Percentiles rank a stretch among this genome's conserved stretches.
phyloP scores from a whole-genome alignment of 1,284 basidiomycete species.

The Cerrena zonata region DNA sequence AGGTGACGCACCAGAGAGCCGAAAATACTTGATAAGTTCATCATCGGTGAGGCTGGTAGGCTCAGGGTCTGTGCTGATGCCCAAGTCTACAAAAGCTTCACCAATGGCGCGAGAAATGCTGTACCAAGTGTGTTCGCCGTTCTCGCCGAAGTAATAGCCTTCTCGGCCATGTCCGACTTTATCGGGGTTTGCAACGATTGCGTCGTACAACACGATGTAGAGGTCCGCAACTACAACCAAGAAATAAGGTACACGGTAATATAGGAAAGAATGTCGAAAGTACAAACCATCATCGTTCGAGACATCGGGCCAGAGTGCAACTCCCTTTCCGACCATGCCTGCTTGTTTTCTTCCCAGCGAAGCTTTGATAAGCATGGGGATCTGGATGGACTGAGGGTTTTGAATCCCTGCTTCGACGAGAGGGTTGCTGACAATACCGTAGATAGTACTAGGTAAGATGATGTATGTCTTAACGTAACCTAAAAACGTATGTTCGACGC shows the following conservation, averaged over 20 bases:
- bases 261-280: background rate
- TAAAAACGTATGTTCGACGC: conserved; percentile 6
- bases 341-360: conserved; percentile 27
- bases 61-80: conserved; percentile 8
- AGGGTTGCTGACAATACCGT: conserved; percentile 28
- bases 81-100: conserved; percentile 23
- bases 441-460: conserved; percentile 36
- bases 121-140: conserved; percentile 35
- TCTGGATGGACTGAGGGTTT: conserved; percentile 32
- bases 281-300: conserved; percentile 27
- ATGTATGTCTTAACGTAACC: conserved; percentile 35
- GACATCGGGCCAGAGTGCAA: conserved; percentile 23
- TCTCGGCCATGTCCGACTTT: conserved; percentile 32
- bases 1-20: conserved; percentile 12
- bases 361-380: conserved; percentile 26
- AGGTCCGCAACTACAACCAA: conserved; percentile 13
- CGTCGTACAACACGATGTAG: conserved; percentile 16
- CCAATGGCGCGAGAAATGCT: conserved; percentile 32
- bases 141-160: conserved; percentile 44
- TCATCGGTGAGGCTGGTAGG: conserved; percentile 7
- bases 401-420: conserved; percentile 33
- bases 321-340: conserved; percentile 27
- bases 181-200: conserved; percentile 10
- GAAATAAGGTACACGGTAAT: background rate
- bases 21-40: conserved; percentile 9